These are phyloP conservation scores for Cyamopsis tetragonoloba DNA, from an alignment of 306 rosid genomes.

Conservation along the genomic window DNA sequence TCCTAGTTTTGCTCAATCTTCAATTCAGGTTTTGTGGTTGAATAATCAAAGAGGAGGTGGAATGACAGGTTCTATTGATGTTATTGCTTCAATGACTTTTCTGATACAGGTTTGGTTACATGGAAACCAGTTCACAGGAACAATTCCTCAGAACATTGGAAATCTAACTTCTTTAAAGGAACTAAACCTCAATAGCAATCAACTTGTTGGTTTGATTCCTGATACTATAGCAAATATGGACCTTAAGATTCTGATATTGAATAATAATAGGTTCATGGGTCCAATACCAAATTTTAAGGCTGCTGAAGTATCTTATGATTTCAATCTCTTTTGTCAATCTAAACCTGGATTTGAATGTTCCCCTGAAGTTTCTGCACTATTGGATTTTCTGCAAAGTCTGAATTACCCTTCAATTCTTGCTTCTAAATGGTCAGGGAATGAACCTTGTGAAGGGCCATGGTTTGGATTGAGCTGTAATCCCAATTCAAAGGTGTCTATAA, in stretches of 20 bases:
- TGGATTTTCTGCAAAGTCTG: slow-evolving; percentile 54
- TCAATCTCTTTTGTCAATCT: slow-evolving; percentile 59
- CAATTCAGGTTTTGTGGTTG: slow-evolving; percentile 65
- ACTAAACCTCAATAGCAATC: slow-evolving; percentile 64
- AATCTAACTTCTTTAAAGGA: slow-evolving; percentile 52
- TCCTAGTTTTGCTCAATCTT: slow-evolving; percentile 44
- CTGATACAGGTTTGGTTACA: slow-evolving; percentile 69
- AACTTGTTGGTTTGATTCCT: slow-evolving; percentile 65
- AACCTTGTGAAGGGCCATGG: slow-evolving; percentile 65
- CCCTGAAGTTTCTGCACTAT: slow-evolving; percentile 48
- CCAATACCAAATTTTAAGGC: slow-evolving; percentile 65
- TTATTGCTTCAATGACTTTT: slow-evolving; percentile 53
- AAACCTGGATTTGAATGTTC: slow-evolving; percentile 58
- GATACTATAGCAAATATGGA: slow-evolving; percentile 52
- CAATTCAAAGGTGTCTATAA: slow-evolving; percentile 37
- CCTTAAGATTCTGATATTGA: slow-evolving; percentile 47
- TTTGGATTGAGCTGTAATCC: slow-evolving; percentile 58
- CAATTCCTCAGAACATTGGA: slow-evolving; percentile 59
- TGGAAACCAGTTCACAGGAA: slow-evolving; percentile 65
- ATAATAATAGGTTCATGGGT: slow-evolving; percentile 68
- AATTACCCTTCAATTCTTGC: slow-evolving; percentile 54
- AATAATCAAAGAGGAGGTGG: slow-evolving; percentile 60
- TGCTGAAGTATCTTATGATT: slow-evolving; percentile 40
- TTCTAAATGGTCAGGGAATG: slow-evolving; percentile 66
- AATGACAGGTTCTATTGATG: slow-evolving; percentile 59